A percentile compares a stretch with the other conserved stretches of the same genome.
phyloP scores from a whole-genome alignment of 2,329 filamentous ascomycete species.

The Trichoderma breve region DNA sequence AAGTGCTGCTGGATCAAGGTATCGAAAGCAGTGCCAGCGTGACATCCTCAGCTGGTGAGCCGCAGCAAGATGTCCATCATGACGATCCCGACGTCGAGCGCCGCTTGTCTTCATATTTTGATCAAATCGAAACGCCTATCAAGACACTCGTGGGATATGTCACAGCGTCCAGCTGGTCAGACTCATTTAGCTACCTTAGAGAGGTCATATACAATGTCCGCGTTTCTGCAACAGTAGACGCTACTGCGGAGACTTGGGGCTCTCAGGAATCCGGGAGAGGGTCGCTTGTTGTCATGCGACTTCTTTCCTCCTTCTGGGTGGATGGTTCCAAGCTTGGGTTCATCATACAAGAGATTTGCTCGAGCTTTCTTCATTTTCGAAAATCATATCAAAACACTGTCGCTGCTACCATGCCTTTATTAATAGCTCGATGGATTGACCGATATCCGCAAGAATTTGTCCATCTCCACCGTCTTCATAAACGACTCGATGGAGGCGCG shows the following conservation, averaged over 20 bases:
- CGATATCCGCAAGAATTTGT: constrained; percentile 64
- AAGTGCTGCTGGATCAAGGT: constrained; percentile 56
- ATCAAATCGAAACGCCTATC: constrained; percentile 54
- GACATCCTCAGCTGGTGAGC: constrained; percentile 29
- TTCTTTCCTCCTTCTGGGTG: constrained; percentile 64
- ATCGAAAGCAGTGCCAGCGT: constrained; percentile 39
- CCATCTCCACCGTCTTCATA: constrained; percentile 58
- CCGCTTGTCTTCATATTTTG: constrained; percentile 36
- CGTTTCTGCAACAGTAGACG: constrained; percentile 41
- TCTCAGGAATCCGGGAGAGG: constrained; percentile 51
- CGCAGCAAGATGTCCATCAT: constrained; percentile 23
- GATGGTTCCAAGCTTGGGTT: constrained; percentile 60
- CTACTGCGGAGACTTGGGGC: constrained; percentile 35
- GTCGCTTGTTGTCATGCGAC: constrained; percentile 54
- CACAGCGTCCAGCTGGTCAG: constrained; percentile 62
- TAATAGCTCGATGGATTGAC: constrained; percentile 66
- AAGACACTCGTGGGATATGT: constrained; percentile 61
- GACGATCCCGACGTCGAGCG: constrained; percentile 24
- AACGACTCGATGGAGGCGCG: constrained; percentile 61
- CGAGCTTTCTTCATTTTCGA: constrained; percentile 64
- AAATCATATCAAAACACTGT: constrained; percentile 63
- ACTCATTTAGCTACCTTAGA: constrained; percentile 58
- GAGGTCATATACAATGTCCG: constrained; percentile 52
- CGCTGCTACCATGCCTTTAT: constrained; percentile 59
- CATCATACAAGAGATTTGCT: constrained; percentile 64